Evolutionary conservation across 306 rosid species (phyloP), one percentile per base, ranked within the genome.

Genomic region (Corylus avellana): DNA sequence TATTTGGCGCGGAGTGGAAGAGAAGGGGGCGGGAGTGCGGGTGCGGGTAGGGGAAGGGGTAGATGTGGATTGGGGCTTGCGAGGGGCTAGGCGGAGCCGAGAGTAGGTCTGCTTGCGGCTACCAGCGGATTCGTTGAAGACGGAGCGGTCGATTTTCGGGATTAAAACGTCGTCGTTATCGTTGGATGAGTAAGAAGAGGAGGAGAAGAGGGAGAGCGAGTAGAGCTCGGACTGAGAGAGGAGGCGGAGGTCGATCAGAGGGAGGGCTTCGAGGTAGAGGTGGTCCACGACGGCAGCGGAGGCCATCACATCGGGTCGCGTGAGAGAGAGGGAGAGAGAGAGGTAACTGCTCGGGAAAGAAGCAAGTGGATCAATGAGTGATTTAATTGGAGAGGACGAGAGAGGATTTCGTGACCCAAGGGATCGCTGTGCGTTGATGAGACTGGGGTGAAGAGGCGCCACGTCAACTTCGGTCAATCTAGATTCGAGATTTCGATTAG

Each of bases 81-180:
- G 94, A 58, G 95, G 91, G 4, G 88, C 83, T 12, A 94, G 87
- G 73, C 93, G 97, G 80, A 94, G 94, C 54, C 91, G 90, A 12
- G 97, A 91, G 81, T 70, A 94, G 61, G 98, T 94, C 73, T 94
- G 98, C 53, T 91, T 94, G 2, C 98, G 97, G 77, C 98, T 94
- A 4, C 97, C 97, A 49, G 98, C 97, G 83, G 97, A 92, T 73
- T 92, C 97, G 54, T 94, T 94, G 84, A 94, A 94, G 76, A 88
- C 88, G 50, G 97, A 88, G 79, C 98, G 98, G 89, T 94, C 97
- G 42, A 94, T 92, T 81, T 89, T 92, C 69, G 97, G 97, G 88
- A 86, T 79, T 51, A 85, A 53, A 32, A 85, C 77, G 69, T 84
- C 87, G 80, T 89, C 86, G 76, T 79, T 86, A 83, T 18, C n/a